Evolutionary conservation across 2,329 filamentous ascomycete genomes (phyloP).

Genomic region (Claviceps arundinis): DNA sequence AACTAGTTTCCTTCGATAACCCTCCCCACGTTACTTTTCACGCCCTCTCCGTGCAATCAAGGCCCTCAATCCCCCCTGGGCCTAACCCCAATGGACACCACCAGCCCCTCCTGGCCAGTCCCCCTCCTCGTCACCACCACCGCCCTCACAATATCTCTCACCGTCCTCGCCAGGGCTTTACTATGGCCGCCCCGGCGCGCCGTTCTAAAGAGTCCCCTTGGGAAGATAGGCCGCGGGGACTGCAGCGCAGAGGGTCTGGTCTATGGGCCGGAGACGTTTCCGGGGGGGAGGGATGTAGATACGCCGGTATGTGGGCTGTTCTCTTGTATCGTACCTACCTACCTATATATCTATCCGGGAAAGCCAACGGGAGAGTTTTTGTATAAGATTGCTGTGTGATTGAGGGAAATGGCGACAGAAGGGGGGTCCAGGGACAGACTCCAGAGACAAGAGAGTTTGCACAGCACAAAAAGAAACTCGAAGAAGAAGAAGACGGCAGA

Average conservation of each 20-base stretch:
- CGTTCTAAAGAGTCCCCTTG: constrained; percentile 32
- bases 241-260: constrained; percentile 25
- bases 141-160: constrained; percentile 26
- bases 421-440: too few species aligned
- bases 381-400: too few species aligned
- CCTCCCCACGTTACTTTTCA: too few species aligned
- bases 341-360: too few species aligned
- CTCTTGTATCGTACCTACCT: neutral
- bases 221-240: constrained; percentile 16
- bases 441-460: too few species aligned
- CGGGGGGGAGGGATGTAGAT: constrained; percentile 58
- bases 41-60: neutral
- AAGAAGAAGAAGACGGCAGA: too few species aligned
- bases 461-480: too few species aligned
- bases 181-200: constrained; percentile 27
- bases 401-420: too few species aligned
- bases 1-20: too few species aligned
- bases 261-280: constrained; percentile 57
- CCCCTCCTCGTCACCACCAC: constrained; percentile 25
- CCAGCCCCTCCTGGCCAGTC: neutral
- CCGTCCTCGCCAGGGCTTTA: constrained; percentile 19
- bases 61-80: too few species aligned
- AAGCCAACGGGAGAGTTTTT: too few species aligned
- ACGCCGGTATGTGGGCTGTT: constrained; percentile 38
- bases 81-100: neutral